Evolutionary conservation across 257 asterid genomes (phyloP).

Genomic region (Henckelia pumila): DNA sequence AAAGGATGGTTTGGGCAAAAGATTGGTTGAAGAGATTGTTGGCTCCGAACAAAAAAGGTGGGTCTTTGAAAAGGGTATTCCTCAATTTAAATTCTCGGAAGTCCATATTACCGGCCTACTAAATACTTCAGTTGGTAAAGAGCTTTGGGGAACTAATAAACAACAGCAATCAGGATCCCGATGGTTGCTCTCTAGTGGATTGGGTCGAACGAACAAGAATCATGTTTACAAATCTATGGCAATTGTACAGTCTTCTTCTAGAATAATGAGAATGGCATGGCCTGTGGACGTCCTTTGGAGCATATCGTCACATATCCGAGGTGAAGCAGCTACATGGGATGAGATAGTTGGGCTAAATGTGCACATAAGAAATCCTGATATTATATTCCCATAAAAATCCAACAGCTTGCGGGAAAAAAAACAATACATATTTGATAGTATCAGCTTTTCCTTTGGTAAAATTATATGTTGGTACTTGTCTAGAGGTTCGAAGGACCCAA

Average conservation of each 20-base stretch:
- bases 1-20: constrained; percentile 23
- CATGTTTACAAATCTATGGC: constrained; percentile 36
- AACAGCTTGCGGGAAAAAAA: constrained; percentile 22
- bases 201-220: constrained; percentile 41
- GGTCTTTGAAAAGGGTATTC: constrained; percentile 12
- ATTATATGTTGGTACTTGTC: neutral
- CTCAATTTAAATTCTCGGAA: constrained; percentile 51
- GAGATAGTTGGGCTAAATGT: constrained; percentile 46
- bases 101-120: constrained; percentile 62
- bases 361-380: constrained; percentile 75
- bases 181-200: constrained; percentile 77
- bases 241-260: constrained; percentile 37
- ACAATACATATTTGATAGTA: constrained; percentile 9
- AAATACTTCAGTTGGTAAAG: constrained; percentile 34
- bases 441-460: constrained; percentile 1
- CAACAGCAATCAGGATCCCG: constrained; percentile 61
- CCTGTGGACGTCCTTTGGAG: constrained; percentile 61
- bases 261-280: constrained; percentile 29
- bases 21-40: constrained; percentile 20
- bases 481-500: neutral
- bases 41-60: constrained; percentile 22
- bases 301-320: constrained; percentile 43
- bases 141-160: constrained; percentile 45
- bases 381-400: constrained; percentile 48
- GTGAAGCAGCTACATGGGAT: constrained; percentile 44